These are phyloP conservation scores for Sphaerulina vaccinii DNA, from an alignment of 2,329 filamentous ascomycete species.

Conservation along the genomic window DNA sequence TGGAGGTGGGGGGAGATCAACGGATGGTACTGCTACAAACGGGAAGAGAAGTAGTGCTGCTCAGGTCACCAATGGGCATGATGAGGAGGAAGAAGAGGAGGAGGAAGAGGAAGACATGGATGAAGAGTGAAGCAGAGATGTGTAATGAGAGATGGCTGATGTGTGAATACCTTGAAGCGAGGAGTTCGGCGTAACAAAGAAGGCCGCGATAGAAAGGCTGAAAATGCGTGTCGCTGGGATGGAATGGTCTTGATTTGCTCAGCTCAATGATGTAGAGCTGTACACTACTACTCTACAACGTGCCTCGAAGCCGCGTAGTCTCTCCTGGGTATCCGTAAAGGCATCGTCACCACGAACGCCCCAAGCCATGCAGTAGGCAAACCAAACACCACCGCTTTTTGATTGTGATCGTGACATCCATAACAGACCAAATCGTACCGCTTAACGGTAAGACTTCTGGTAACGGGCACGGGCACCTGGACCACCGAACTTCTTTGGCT, in stretches of 20 bases:
- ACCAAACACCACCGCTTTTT: constrained; percentile 16
- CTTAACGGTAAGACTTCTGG: constrained; percentile 99
- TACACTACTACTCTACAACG: constrained; percentile 10
- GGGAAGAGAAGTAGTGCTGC: constrained; percentile 21
- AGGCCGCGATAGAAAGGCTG: neutral
- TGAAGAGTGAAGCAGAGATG: constrained; percentile 8
- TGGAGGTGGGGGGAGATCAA: constrained; percentile 17
- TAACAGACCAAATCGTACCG: constrained; percentile 15
- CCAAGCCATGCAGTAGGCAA: constrained; percentile 16
- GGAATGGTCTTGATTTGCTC: constrained; percentile 11
- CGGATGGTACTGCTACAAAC: constrained; percentile 17
- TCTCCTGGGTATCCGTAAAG: constrained; percentile 10
- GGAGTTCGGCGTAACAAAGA: constrained; percentile 17
- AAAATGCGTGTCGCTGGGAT: constrained; percentile 6
- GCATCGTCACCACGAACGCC: constrained; percentile 9
- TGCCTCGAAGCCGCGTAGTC: constrained; percentile 7
- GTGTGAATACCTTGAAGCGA: constrained; percentile 11
- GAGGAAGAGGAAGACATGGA: constrained; percentile 24
- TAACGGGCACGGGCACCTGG: constrained; percentile 91
- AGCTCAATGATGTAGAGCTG: constrained; percentile 11
- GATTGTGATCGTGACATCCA: constrained; percentile 14
- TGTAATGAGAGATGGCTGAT: neutral
- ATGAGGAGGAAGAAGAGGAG: constrained; percentile 17
- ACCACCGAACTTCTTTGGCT: constrained; percentile 98
- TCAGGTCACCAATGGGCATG: constrained; percentile 19